Evolutionary conservation across 2,329 filamentous ascomycete species (phyloP), one percentile per base, ranked within the genome.

Genomic region (Dothideomycetes sp.): DNA sequence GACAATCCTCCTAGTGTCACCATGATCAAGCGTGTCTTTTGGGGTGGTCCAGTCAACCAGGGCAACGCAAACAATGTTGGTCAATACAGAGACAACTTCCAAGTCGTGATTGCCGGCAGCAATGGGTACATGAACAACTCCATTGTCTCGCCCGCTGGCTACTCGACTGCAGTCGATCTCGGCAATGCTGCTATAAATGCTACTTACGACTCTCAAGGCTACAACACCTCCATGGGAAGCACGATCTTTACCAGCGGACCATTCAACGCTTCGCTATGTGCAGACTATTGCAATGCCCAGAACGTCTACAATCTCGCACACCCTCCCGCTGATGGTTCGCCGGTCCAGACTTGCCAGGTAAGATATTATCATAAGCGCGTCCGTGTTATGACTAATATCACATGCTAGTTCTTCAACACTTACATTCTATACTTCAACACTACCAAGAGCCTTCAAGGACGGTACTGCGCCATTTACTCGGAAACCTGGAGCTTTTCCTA

Each of bases 61-160:
- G 44, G 39, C 1, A 57, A 52, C 10, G 58, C 58, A 3, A 55
- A 36, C 24, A 63, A 63, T 46, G 33, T 27, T 4, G 60, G 59
- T 42, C 51, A 61, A 44, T 54, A 41, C 36, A 53, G 57, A 9
- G 46, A 42, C 22, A 33, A 50, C 10, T 56, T 67, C 56, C 48
- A 56, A 11, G 58, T 66, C 29, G 56, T 61, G 22, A 62, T 67
- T 33, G 55, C 62, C n/a, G 64, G 58, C 16, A 64, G 58, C 27
- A 65, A 68, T 38, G 64, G 61, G 4, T 54, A 49, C 47, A 45
- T 40, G 36, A 49, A 47, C 31, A 37, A 43, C 22, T 39, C 45
- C 17, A 19, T 48, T 1, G 38, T 46, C 18, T 30, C 45, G 12
- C 38, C 38, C 17, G 31, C 31, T 27, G 41, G 41, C 30, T 51